These are phyloP conservation scores for Hypoxylon fragiforme DNA, from an alignment of 495 filamentous ascomycete species.

Conservation along the genomic window DNA sequence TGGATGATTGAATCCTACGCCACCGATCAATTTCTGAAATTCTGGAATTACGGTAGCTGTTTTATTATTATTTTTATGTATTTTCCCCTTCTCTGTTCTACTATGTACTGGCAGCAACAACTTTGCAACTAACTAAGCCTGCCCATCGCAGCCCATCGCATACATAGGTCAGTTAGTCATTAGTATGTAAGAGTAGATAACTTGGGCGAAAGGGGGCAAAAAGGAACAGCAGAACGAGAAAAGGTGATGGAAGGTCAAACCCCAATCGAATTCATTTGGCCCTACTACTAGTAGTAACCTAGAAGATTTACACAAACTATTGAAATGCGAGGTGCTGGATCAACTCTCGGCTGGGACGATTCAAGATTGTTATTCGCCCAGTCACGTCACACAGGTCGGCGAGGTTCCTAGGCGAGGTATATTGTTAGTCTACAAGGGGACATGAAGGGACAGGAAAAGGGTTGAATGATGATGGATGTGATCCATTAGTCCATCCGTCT, in stretches of 20 bases:
- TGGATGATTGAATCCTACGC: background rate
- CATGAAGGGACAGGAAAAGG: background rate
- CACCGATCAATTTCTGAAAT: background rate
- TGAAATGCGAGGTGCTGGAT: conserved; percentile 36
- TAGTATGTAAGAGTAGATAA: background rate
- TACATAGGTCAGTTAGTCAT: no score
- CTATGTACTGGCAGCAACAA: no score
- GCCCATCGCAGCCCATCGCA: no score
- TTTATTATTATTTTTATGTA: background rate
- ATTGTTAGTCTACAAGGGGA: conserved; percentile 15
- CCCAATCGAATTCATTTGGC: conserved; percentile 1
- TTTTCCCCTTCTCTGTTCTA: background rate
- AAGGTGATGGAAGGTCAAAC: no score
- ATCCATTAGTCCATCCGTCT: conserved; percentile 20
- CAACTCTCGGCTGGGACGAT: conserved; percentile 28
- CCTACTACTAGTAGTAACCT: background rate
- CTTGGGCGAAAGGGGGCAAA: background rate
- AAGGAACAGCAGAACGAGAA: background rate
- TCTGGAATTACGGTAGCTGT: conserved; percentile 30
- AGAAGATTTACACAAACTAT: conserved; percentile 36
- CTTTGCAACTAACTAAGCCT: no score
- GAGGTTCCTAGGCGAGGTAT: no score
- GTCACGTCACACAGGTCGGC: conserved; percentile 32
- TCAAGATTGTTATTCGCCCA: conserved; percentile 34
- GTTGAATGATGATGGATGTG: conserved; percentile 5